Evolutionary conservation across 805 yeast species (phyloP).

Genomic region (Diddensiella caesifluorescens): DNA sequence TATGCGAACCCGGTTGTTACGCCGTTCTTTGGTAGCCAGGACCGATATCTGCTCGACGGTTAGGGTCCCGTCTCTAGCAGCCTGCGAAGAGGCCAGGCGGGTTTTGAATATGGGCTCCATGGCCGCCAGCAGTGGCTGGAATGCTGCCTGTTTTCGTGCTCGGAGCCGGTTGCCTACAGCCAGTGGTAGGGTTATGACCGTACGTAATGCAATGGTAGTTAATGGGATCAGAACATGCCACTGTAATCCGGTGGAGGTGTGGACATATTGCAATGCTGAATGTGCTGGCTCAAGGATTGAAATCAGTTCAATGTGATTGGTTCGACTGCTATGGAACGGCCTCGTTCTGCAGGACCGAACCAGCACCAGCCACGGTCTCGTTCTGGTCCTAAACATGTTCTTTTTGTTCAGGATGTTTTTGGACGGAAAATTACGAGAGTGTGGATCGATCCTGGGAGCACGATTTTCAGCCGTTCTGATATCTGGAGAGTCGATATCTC

Average conservation of each 20-base stretch:
- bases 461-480: no score
- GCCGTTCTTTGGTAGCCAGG: constrained; percentile 68
- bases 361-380: no score
- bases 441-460: no score
- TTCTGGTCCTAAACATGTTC: no score
- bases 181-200: constrained; percentile 68
- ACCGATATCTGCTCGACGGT: constrained; percentile 74
- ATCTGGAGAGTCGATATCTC: no score
- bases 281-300: constrained; percentile 21
- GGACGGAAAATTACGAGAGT: no score
- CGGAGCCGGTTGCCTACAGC: constrained; percentile 68
- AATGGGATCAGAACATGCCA: constrained; percentile 82
- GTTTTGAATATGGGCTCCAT: constrained; percentile 68
- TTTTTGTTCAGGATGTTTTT: no score
- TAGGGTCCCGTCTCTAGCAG: constrained; percentile 34
- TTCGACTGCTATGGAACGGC: constrained; percentile 8
- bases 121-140: constrained; percentile 68
- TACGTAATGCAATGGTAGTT: constrained; percentile 60
- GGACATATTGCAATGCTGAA: constrained; percentile 21
- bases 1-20: constrained; percentile 66
- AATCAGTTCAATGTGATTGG: constrained; percentile 10
- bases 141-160: constrained; percentile 60
- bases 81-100: constrained; percentile 40
- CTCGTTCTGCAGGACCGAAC: no score
- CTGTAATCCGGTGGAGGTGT: constrained; percentile 47